Base-by-base conservation (phyloP, 768 basidiomycete genomes). In the Naganishia randhawae region DNA sequence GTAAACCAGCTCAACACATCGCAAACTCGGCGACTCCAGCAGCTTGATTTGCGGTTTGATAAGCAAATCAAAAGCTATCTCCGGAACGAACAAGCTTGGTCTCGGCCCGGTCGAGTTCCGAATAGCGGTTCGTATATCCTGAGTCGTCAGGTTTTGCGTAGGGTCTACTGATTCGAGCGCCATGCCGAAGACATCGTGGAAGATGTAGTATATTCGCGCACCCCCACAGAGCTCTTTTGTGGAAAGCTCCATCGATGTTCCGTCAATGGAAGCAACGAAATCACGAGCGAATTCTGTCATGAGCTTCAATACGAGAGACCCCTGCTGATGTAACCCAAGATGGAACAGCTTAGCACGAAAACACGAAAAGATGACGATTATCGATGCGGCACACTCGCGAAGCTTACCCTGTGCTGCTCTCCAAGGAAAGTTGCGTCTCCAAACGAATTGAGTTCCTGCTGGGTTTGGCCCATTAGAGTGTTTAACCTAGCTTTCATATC, bases 261-360 rank as follows among this genome's bases (percentile, higher is more conserved):
- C 96, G 73, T 99, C 96, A 73, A 99, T 96, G 16, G 93, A 95
- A 0, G 94, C 89, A 63, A 98, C 85, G 71, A 97, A 99, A 82
- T 99, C 96, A 57, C 91, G 87, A 1, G 93, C 94, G 74, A 98
- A 99, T 81, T 93, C 92, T 51, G 95, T 99, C 96, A 99, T 99
- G 50, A 98, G 86, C 55, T 92, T 89, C 50, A 99, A 86, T 73
- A 99, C 86, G 31, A 99, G 84, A 1, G 86, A 86, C 35, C 95
- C 93, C 79, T 80, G 73, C 19, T 31, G 52, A 50, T 50, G 61
- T 33, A 63, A 54, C 35, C 37, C 37, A 41, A 61, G 39, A 39
- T 39, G 37, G 57, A 61, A 29, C 3, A 41, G 37, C 37, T 61
- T 13, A 39, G 39, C 39, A 61, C 37, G 31, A 7, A 7, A 7